Percentiles rank a stretch among this genome's conserved stretches.
Evolutionary conservation across 208 protist genomes (phyloP).

Genomic region (Trypanosomatidae sp.): DNA sequence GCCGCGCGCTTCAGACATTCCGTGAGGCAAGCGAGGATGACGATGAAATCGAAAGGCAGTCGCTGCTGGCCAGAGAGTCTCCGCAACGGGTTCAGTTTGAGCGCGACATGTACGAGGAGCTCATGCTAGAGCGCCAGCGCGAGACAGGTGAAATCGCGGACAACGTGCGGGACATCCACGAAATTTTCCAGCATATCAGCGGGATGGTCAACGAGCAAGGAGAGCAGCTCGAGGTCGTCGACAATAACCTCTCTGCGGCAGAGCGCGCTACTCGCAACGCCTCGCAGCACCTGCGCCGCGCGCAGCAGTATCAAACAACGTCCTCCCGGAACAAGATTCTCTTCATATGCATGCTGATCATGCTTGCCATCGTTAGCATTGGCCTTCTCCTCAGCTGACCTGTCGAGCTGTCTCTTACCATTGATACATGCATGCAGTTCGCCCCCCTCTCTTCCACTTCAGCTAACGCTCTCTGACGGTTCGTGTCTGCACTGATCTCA

Average conservation of each 20-base stretch:
- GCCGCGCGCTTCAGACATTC: slow-evolving; percentile 9
- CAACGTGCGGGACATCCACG: slow-evolving; percentile 83
- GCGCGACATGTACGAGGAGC: slow-evolving; percentile 75
- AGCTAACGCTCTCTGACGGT: not conserved
- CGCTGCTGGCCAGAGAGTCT: slow-evolving; percentile 11
- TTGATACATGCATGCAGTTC: not conserved
- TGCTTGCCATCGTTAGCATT: slow-evolving; percentile 42
- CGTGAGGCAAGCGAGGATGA: slow-evolving; percentile 38
- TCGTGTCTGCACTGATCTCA: not conserved
- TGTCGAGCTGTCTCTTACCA: not conserved
- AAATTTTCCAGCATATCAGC: slow-evolving; percentile 88
- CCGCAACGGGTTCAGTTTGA: slow-evolving; percentile 71
- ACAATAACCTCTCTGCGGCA: slow-evolving; percentile 55
- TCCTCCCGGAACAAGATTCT: slow-evolving; percentile 58
- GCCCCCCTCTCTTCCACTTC: not conserved
- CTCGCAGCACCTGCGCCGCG: slow-evolving; percentile 57
- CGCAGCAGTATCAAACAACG: slow-evolving; percentile 57
- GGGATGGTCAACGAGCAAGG: slow-evolving; percentile 84
- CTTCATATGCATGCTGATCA: slow-evolving; percentile 57
- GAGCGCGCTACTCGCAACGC: slow-evolving; percentile 71
- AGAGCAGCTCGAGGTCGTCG: slow-evolving; percentile 66
- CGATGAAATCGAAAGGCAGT: slow-evolving; percentile 23
- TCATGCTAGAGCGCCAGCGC: slow-evolving; percentile 76
- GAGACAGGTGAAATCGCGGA: slow-evolving; percentile 87
- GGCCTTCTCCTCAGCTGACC: slow-evolving; percentile 22